Evolutionary conservation across 2,329 filamentous ascomycete species (phyloP).

Genomic region (Neofusicoccum cordaticola): DNA sequence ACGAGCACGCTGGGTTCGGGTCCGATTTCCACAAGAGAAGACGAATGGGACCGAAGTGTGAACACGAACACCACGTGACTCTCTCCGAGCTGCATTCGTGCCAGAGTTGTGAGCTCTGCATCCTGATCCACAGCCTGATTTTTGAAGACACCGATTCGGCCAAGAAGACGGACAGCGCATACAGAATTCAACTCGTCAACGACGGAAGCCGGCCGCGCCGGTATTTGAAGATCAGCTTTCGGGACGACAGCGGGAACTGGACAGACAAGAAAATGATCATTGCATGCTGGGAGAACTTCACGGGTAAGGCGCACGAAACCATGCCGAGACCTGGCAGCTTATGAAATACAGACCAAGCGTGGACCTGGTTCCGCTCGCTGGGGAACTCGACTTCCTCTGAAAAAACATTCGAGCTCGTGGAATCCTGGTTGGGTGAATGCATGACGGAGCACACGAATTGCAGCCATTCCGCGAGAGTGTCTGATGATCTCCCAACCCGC

Average conservation of each 20-base stretch:
- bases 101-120: not conserved
- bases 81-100: not conserved
- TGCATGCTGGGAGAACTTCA: not conserved
- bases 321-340: not conserved
- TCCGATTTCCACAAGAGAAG: not conserved
- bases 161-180: not conserved
- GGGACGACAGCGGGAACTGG: not conserved
- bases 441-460: not conserved
- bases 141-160: not conserved
- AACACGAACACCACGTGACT: not conserved
- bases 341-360: not conserved
- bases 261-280: slow-evolving; percentile 2
- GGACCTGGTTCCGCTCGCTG: not conserved
- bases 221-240: not conserved
- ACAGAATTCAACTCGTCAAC: not conserved
- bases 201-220: not conserved
- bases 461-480: not conserved
- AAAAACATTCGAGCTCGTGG: not conserved
- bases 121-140: not conserved
- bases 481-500: not conserved
- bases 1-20: not conserved
- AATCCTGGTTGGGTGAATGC: not conserved
- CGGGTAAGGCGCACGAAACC: not conserved
- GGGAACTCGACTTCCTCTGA: not conserved
- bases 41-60: not conserved